Conservation (phyloP, 345 rosid species). For the Cardamine chenopodiifolia region DNA sequence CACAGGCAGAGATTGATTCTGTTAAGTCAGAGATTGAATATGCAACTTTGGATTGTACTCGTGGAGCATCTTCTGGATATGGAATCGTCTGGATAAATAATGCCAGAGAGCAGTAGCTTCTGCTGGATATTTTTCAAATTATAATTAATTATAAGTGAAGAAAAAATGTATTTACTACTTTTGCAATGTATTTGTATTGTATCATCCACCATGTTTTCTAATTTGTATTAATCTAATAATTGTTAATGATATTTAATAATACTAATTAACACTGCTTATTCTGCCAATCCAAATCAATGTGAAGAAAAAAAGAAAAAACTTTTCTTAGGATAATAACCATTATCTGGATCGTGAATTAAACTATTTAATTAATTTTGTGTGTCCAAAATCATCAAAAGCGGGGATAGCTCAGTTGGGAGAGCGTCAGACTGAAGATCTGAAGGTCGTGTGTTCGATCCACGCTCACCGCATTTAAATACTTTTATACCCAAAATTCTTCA, state of each 20-base stretch:
- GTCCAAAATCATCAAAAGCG: constrained; percentile 19
- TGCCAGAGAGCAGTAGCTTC: constrained; percentile 35
- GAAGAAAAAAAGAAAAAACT: background rate
- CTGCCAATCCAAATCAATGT: background rate
- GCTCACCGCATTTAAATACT: constrained; percentile 53
- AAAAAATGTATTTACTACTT: background rate
- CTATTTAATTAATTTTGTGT: no score
- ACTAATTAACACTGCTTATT: background rate
- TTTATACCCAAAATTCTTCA: no score
- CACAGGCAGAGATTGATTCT: constrained; percentile 15
- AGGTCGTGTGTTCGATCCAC: constrained; percentile 78
- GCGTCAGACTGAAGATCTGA: constrained; percentile 85
- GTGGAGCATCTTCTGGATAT: constrained; percentile 50
- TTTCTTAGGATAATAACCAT: no score
- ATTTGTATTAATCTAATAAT: constrained; percentile 22
- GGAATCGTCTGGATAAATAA: constrained; percentile 58
- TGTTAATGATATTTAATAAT: constrained; percentile 2
- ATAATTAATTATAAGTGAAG: constrained; percentile 11
- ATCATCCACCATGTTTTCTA: constrained; percentile 9
- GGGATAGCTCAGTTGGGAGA: constrained; percentile 99
- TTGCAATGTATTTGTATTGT: constrained; percentile 23
- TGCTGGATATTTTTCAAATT: constrained; percentile 24
- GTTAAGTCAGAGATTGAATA: constrained; percentile 40
- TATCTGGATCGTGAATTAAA: no score
- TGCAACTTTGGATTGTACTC: constrained; percentile 53